Conservation (phyloP, 2,329 filamentous ascomycete genomes). For the Exophiala bonariae region DNA sequence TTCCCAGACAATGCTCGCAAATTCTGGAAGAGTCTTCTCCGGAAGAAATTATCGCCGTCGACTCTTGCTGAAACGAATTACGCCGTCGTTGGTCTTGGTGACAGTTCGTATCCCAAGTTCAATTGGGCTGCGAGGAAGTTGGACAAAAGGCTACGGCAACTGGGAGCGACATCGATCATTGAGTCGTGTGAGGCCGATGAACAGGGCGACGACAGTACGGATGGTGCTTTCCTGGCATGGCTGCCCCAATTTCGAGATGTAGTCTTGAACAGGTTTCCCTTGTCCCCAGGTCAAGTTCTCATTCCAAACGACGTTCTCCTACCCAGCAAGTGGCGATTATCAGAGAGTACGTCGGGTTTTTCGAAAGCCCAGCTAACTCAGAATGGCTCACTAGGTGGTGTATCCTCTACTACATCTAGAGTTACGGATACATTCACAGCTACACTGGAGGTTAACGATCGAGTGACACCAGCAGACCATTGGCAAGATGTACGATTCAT, state of each 20-base stretch:
- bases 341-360: conserved; percentile 53
- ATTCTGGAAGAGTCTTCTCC: conserved; percentile 83
- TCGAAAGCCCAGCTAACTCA: too few relatives aligned
- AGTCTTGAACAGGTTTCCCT: conserved; percentile 67
- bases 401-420: too few relatives aligned
- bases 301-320: conserved; percentile 22
- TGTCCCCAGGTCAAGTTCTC: conserved; percentile 60
- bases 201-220: conserved; percentile 85
- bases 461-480: conserved; percentile 73
- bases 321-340: conserved; percentile 16
- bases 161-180: conserved; percentile 77
- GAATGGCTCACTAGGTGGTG: conserved; percentile 40
- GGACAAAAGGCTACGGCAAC: conserved; percentile 76
- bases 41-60: conserved; percentile 71
- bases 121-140: conserved; percentile 93
- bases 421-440: conserved; percentile 51
- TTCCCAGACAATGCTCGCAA: conserved; percentile 77
- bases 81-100: conserved; percentile 85
- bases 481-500: conserved; percentile 93
- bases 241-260: conserved; percentile 64
- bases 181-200: conserved; percentile 86
- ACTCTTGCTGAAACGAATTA: conserved; percentile 71
- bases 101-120: conserved; percentile 93
- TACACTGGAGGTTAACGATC: conserved; percentile 63
- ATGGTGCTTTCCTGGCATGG: conserved; percentile 82